Evolutionary conservation across 768 basidiomycete genomes (phyloP).

Genomic region (Suillus weaverae): DNA sequence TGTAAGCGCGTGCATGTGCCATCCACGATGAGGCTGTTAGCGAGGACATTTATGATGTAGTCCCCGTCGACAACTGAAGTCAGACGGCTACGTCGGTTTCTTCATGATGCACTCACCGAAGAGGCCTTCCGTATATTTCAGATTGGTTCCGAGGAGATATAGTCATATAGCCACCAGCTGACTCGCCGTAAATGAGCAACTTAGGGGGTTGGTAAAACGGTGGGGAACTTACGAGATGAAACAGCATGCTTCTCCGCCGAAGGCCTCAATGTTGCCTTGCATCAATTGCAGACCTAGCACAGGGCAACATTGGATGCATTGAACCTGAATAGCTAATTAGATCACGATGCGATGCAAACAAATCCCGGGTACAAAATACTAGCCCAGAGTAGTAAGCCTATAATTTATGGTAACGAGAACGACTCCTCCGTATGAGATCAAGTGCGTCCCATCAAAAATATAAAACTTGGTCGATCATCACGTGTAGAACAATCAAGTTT

Average conservation of each 20-base stretch:
- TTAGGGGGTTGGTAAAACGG: constrained; percentile 12
- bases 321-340: constrained; percentile 9
- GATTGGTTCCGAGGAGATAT: constrained; percentile 18
- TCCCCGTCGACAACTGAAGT: constrained; percentile 18
- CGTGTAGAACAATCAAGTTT: too few species aligned
- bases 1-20: constrained; percentile 17
- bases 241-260: constrained; percentile 36
- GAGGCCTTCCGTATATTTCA: constrained; percentile 18
- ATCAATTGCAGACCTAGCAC: constrained; percentile 37
- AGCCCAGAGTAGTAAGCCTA: constrained; percentile 21
- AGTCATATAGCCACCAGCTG: constrained; percentile 20
- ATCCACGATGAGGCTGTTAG: constrained; percentile 13
- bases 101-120: constrained; percentile 15
- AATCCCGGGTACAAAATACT: constrained; percentile 5
- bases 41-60: constrained; percentile 17
- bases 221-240: background rate
- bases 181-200: constrained; percentile 22
- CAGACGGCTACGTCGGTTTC: background rate
- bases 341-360: background rate
- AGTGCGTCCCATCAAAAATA: constrained; percentile 22
- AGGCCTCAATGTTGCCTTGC: constrained; percentile 33
- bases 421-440: constrained; percentile 26
- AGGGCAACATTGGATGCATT: constrained; percentile 26
- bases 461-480: too few species aligned
- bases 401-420: constrained; percentile 27